These are phyloP conservation scores for Luffa acutangula DNA, from an alignment of 306 rosid genomes.

Conservation along the genomic window DNA sequence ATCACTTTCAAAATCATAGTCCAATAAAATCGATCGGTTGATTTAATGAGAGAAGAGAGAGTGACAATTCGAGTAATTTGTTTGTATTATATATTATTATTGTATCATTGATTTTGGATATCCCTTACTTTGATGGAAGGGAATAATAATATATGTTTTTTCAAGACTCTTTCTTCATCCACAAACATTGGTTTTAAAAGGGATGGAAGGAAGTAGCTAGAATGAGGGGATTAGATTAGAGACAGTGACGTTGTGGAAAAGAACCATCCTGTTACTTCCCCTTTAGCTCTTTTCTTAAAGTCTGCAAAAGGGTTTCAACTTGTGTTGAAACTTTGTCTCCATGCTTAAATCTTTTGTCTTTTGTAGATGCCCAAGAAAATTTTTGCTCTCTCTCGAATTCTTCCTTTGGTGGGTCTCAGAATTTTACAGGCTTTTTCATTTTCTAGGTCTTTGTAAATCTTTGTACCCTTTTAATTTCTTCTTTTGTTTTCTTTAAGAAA, in stretches of 20 bases:
- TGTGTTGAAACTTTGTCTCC: conserved; percentile 84
- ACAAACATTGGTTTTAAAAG: conserved; percentile 7
- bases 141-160: neutral
- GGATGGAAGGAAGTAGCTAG: neutral
- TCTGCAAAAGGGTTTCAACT: conserved; percentile 57
- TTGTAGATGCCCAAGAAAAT: conserved; percentile 45
- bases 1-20: conserved; percentile 65
- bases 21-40: conserved; percentile 22
- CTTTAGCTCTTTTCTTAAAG: conserved; percentile 51
- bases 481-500: conserved; percentile 5
- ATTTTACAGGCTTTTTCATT: conserved; percentile 16
- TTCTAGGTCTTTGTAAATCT: neutral
- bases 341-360: conserved; percentile 44
- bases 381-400: conserved; percentile 8
- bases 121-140: conserved; percentile 73
- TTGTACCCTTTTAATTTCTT: neutral
- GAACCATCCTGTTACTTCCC: conserved; percentile 25
- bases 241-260: conserved; percentile 36
- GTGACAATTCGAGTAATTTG: conserved; percentile 2
- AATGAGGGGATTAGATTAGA: conserved; percentile 15
- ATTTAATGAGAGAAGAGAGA: neutral
- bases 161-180: neutral
- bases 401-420: conserved; percentile 36
- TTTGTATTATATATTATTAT: neutral
- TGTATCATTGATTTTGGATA: conserved; percentile 18